Evolutionary conservation across 2,329 filamentous ascomycete species (phyloP), one percentile per base, ranked within the genome.

Genomic region (Phoma sp.): DNA sequence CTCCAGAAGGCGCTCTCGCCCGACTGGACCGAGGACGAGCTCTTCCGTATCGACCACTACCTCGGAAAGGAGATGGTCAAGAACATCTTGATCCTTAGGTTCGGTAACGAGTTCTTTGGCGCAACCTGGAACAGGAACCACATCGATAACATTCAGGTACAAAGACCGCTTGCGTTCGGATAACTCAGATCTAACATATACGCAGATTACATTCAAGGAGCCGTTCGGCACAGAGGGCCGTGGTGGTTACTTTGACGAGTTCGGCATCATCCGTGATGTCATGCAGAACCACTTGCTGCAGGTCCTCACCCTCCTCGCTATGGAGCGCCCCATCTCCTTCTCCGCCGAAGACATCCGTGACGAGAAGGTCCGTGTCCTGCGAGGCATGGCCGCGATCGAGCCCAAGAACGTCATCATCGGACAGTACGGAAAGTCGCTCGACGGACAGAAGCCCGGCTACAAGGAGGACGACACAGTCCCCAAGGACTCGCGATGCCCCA

Each of bases 51-150:
- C 72, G 95, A 99, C 77, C 95, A 99, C 82, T 99, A 99, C 79
- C 87, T 99, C 43, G 96, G 96, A 71, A 99, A 99, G 85, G 95
- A 99, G 81, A 99, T 99, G 95, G 95, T 99, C 72, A 99, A 99
- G 88, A 99, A 99, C 81, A 96, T 99, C 67, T 85, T 99, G 65
- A 97, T 99, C 68, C 86, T 99, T 65, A 87, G 96, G 75, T 99
- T 99, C 75, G 96, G 95, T 69, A 99, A 99, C 82, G 93, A 96
- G 67, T 99, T 99, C 85, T 91, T 99, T 69, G 93, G 93, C 64
- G 94, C 95, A 38, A 99, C 94, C 56, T 99, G 95, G 95, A 99
- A 98, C 84, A 88, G 95, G 67, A 93, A 97, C 78, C 94, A 98
- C 84, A 99, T 99, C 81, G 95, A 98, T 81, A 99, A 96, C 71